Base-by-base conservation (phyloP, 331 rosid species). In the Spiraea crenata region DNA sequence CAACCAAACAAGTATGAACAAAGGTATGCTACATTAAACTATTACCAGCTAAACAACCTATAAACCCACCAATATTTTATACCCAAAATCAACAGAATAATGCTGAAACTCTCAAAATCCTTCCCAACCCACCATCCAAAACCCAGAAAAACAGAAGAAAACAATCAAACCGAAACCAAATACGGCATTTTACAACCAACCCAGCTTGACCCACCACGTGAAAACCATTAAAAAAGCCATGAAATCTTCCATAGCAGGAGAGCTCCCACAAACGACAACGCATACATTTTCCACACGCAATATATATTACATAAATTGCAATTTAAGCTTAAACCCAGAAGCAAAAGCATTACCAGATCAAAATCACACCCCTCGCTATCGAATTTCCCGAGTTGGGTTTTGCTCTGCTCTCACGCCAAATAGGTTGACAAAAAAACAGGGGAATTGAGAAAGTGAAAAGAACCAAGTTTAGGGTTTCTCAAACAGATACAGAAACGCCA, bases 1-100 rank as follows among this genome's bases (percentile, higher is more conserved):
- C 80, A 79, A 47, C 60, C 69, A 67, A 83, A 79, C 80, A 65
- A 45, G 61, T 39, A 64, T 67, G 55, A 60, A 80, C 63, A 48
- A 80, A 69, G 81, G 82, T 72, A 75, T 15, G 57, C 17, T 7
- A 55, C 4, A 19, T 15, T 42, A 51, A 59, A 46, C 1, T 14
- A 57, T 20, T 7, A 80, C 46, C 59, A 49, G 19, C 39, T 52
- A 63, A 76, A 25, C 31, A 25, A 25, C 31, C 31, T 25, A n/a
- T n/a, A 25, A 25, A 25, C 31, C 69, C 60, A 73, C 40, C 57
- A 39, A 35, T 51, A 78, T 39, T 78, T 76, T 70, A 79, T 80
- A 82, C 76, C 39, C 63, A 72, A 73, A 25, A 81, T 57, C 64
- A 9, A 13, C 31, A 44, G 66, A 74, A 63, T 39, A 60, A 20